phyloP scores from a whole-genome alignment of 2,329 filamentous ascomycete genomes.

The Alternaria brassicae region DNA sequence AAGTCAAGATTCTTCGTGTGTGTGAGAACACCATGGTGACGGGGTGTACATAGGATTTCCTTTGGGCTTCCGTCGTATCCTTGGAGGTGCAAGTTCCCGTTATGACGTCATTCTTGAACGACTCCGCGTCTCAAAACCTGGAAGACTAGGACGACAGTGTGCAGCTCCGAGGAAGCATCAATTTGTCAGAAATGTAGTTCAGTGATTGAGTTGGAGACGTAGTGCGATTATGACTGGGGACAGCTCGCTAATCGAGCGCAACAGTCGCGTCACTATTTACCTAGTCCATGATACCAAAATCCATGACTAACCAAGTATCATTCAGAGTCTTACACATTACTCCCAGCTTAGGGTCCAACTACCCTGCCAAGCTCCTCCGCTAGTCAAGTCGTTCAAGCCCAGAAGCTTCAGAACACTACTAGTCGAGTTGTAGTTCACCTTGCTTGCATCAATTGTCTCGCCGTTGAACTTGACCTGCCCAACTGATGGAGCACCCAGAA shows the following conservation, averaged over 20 bases:
- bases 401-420: conserved; percentile 60
- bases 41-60: neutral
- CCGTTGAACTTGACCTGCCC: conserved; percentile 60
- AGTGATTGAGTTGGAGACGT: neutral
- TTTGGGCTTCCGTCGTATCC: neutral
- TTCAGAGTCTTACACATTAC: conserved; percentile 37
- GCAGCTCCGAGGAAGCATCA: neutral
- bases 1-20: neutral
- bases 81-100: conserved; percentile 3
- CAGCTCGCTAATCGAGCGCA: neutral
- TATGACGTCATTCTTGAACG: conserved; percentile 32
- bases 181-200: neutral
- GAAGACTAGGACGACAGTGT: conserved; percentile 15
- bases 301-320: neutral
- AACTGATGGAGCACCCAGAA: conserved; percentile 62
- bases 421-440: conserved; percentile 59
- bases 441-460: conserved; percentile 48
- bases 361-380: conserved; percentile 63
- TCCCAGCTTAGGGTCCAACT: conserved; percentile 66
- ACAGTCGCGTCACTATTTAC: neutral
- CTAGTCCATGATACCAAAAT: neutral
- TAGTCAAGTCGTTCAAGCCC: conserved; percentile 59
- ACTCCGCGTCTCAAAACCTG: conserved; percentile 27
- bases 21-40: neutral
- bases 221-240: neutral